Evolutionary conservation across 2,329 filamentous ascomycete species (phyloP).

Genomic region (Passalora sequoiae): DNA sequence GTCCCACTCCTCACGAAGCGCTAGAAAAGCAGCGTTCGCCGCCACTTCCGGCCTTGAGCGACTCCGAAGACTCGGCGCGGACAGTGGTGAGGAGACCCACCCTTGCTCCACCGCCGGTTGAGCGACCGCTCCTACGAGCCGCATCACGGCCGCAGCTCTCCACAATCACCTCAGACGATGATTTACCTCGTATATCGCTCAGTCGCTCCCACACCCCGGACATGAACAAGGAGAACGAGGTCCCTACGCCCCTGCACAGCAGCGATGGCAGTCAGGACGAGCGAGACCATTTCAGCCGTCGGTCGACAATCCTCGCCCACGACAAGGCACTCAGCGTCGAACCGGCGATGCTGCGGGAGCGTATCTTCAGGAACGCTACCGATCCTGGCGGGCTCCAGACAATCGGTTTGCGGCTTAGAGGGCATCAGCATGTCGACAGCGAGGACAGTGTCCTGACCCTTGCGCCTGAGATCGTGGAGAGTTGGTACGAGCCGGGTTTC

Average conservation of each 20-base stretch:
- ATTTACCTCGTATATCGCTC: slow-evolving; percentile 5
- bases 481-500: slow-evolving; percentile 28
- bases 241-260: slow-evolving; percentile 11
- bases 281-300: slow-evolving; percentile 6
- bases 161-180: slow-evolving; percentile 25
- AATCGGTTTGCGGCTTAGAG: neutral
- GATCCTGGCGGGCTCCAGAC: slow-evolving; percentile 1
- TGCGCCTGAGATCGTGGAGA: slow-evolving; percentile 30
- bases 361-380: slow-evolving; percentile 7
- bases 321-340: slow-evolving; percentile 5
- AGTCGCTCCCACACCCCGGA: slow-evolving; percentile 3
- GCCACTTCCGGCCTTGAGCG: slow-evolving; percentile 13
- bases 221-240: slow-evolving; percentile 18
- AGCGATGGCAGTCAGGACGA: slow-evolving; percentile 8
- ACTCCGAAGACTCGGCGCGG: slow-evolving; percentile 16
- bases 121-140: slow-evolving; percentile 5
- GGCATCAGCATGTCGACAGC: slow-evolving; percentile 17
- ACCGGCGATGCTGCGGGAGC: neutral
- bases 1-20: slow-evolving; percentile 9
- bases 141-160: slow-evolving; percentile 24
- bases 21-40: slow-evolving; percentile 12
- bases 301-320: too few relatives aligned
- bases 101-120: slow-evolving; percentile 8
- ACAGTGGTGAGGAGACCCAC: slow-evolving; percentile 18
- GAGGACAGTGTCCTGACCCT: slow-evolving; percentile 14